Evolutionary conservation across 148 eudicot genomes (phyloP), one percentile per base, ranked within the genome.

Genomic region (Arbutus unedo): DNA sequence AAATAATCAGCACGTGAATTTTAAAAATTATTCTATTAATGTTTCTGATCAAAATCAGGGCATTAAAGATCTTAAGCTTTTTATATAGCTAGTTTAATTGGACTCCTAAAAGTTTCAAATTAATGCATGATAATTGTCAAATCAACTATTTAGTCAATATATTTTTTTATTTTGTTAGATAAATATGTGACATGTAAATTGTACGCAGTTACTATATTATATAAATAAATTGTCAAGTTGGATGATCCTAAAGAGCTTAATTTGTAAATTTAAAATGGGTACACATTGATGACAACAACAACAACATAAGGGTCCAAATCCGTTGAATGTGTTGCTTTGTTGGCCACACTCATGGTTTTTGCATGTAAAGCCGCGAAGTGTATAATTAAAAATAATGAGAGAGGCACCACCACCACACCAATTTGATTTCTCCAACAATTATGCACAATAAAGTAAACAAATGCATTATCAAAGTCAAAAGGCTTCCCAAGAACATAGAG

Each of bases 341-440:
- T 74, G 77, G 70, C 70, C 21, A 72, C 38, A 43, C 77, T 47
- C 54, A 74, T 74, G 51, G 8, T 15, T 53, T 76, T 38, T 76
- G 79, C 79, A 76, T 76, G 79, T 53, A 76, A 76, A 76, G 79
- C 31, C 60, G 79, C 16, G 79, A 76, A 51, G 60, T 6, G 21
- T 43, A 76, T 76, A 16, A 53, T 76, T 51, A 51, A 23, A 50
- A 47, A 76, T 51, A n/a, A 51, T 76, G 21, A 49, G 44, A 49
- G 57, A 43, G 4, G 13, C 16, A 13, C 23, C 23, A 50, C 54
- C 78, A 76, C 79, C 11, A 53, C 59, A 50, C 50, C 5, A 64
- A 64, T 19, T 0, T 3, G 57, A 76, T 53, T 51, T 53, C n/a
- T 53, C 79, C 79, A 76, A 75, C 43, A 75, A 75, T 75, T 57